Percentiles rank a stretch among this genome's conserved stretches.
phyloP scores from a whole-genome alignment of 129 eudicot species.

The Lactuca saligna region DNA sequence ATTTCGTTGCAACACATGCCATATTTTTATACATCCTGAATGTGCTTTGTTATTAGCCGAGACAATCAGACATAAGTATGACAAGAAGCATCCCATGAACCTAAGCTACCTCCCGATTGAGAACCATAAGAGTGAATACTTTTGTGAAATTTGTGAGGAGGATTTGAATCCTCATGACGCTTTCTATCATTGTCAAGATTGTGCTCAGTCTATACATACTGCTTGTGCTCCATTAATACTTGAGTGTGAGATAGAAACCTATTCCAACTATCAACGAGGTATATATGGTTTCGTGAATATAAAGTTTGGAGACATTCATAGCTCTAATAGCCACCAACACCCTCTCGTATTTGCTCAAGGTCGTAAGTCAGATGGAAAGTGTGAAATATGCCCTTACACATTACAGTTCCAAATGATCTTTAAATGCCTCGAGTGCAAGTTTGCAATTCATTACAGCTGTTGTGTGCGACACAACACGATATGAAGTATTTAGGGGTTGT shows the following conservation, averaged over 20 bases:
- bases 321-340: neutral
- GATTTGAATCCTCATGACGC: neutral
- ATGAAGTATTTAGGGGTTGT: no score
- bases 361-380: neutral
- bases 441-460: neutral
- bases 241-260: neutral
- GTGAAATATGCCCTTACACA: neutral
- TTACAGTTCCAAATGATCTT: neutral
- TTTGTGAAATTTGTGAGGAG: constrained; percentile 29
- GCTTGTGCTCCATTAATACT: constrained; percentile 22
- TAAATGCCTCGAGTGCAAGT: constrained; percentile 1
- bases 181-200: constrained; percentile 21
- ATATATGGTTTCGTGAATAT: neutral
- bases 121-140: constrained; percentile 18
- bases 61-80: constrained; percentile 5
- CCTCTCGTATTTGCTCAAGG: neutral
- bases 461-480: no score
- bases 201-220: constrained; percentile 19
- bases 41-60: constrained; percentile 19
- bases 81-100: constrained; percentile 13
- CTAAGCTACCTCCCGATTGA: constrained; percentile 4
- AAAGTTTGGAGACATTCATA: neutral
- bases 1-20: neutral
- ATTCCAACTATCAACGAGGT: neutral
- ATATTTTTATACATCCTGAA: neutral